Evolutionary conservation across 2,329 filamentous ascomycete species (phyloP), one percentile per base, ranked within the genome.

Genomic region (Intubia oerlemansii): DNA sequence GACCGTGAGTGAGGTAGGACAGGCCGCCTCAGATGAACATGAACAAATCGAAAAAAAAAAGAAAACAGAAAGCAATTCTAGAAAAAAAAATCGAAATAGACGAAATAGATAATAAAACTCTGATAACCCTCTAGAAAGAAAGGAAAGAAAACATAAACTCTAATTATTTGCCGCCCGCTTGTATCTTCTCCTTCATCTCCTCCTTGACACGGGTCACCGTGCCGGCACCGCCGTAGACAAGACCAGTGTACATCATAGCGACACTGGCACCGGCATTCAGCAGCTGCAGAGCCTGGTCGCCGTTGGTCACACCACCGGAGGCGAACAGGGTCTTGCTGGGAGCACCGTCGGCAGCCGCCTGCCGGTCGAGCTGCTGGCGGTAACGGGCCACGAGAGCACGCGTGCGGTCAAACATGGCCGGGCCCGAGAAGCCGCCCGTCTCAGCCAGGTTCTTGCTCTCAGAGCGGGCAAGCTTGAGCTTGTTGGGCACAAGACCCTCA

Each of bases 271-370:
- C 88, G 0, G 84, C 82, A 39, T 90, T 78, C 27, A 95, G 58
- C 6, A 85, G 67, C 51, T 78, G 62, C 10, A 79, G 54, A 7
- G 81, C 90, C 52, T 95, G 75, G 37, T 75, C 62, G 5, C 88
- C 88, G 38, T 75, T 85, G 2, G 77, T 88, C 44, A 98, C 85
- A 12, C 88, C 88, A 1, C 88, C 88, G 0, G 81, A 88, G 1
- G 85, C 85, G 45, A 95, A 95, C 35, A 98, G 76, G 29, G 82
- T 72, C 52, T 92, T 92, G 19, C 19, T 21, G 17, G 28, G 39
- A 12, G 41, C 21, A 38, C 37, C 43, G 11, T 45, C 43, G 5
- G 37, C 42, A 4, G 42, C 34, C 15, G 43, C 38, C 21, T 42
- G 41, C 3, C 47, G 50, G 36, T 78, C 72, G 18, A 85, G 55